Conservation (phyloP, 352 stramenopile species). For the Phytopythium oedochilum region DNA sequence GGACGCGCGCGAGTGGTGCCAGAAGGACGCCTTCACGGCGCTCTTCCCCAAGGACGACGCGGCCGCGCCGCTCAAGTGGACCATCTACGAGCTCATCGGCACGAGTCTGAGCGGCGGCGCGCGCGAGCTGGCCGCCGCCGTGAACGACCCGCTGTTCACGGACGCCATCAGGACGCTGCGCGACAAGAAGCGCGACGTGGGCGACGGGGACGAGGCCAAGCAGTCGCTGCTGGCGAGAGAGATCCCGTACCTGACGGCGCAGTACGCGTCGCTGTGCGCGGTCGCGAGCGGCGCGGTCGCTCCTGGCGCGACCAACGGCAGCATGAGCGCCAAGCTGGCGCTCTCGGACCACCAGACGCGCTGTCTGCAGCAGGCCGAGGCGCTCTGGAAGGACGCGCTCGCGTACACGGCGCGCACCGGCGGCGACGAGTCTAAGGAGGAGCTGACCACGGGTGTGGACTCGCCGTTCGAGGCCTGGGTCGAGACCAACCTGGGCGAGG, state of each 20-base stretch:
- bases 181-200: constrained; percentile 52
- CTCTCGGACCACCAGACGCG: constrained; percentile 33
- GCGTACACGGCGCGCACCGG: no score
- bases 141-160: constrained; percentile 59
- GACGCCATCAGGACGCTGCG: constrained; percentile 50
- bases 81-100: constrained; percentile 62
- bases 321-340: constrained; percentile 18
- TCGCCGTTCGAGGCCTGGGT: constrained; percentile 62
- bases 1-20: constrained; percentile 41
- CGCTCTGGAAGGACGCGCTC: constrained; percentile 65
- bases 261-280: constrained; percentile 61
- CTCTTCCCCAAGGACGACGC: constrained; percentile 57
- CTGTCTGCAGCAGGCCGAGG: constrained; percentile 58
- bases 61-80: constrained; percentile 63
- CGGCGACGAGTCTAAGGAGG: no score
- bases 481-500: constrained; percentile 64
- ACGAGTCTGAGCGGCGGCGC: constrained; percentile 38
- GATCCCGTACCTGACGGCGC: constrained; percentile 64
- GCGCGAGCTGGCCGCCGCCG: constrained; percentile 24
- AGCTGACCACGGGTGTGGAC: no score
- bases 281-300: constrained; percentile 35
- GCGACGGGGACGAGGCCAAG: constrained; percentile 21
- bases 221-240: constrained; percentile 54
- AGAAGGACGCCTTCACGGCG: constrained; percentile 48
- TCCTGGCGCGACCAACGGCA: constrained; percentile 3